Evolutionary conservation across 1,284 basidiomycete genomes (phyloP).

Genomic region (Ganoderma lucidum): DNA sequence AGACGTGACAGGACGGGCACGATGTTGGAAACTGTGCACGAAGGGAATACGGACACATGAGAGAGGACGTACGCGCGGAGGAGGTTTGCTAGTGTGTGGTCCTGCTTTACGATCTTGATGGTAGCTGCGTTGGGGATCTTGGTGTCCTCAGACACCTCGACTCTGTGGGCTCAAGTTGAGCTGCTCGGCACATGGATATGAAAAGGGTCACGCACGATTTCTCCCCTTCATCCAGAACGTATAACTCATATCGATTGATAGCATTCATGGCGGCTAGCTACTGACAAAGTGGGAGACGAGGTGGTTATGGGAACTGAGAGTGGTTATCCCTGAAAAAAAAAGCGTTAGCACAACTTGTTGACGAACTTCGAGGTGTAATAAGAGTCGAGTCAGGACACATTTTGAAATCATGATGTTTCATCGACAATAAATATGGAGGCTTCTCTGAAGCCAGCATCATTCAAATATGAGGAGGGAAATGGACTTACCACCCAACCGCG

Average conservation of each 20-base stretch:
- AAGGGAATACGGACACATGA: neutral
- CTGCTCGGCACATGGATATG: neutral
- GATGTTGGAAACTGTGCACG: neutral
- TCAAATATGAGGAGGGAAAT: constrained; percentile 12
- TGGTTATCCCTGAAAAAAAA: constrained; percentile 1
- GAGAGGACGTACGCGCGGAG: constrained; percentile 80
- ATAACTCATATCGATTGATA: constrained; percentile 91
- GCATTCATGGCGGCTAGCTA: constrained; percentile 77
- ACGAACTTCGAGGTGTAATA: neutral
- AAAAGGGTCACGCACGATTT: constrained; percentile 72
- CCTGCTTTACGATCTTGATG: constrained; percentile 93
- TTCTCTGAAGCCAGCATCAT: constrained; percentile 56
- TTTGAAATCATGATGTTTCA: constrained; percentile 65
- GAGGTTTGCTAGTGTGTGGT: constrained; percentile 98
- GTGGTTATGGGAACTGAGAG: neutral
- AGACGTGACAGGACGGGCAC: neutral
- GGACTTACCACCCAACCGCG: constrained; percentile 29
- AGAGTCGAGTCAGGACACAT: constrained; percentile 47
- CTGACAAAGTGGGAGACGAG: constrained; percentile 21
- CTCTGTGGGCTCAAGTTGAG: constrained; percentile 55
- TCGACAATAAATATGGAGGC: constrained; percentile 75
- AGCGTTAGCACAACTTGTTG: constrained; percentile 10
- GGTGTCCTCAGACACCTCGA: constrained; percentile 94
- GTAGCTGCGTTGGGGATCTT: constrained; percentile 98
- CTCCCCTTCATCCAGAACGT: constrained; percentile 92